phyloP scores from a whole-genome alignment of 2,329 filamentous ascomycete species.

The Colletotrichum sansevieriae region DNA sequence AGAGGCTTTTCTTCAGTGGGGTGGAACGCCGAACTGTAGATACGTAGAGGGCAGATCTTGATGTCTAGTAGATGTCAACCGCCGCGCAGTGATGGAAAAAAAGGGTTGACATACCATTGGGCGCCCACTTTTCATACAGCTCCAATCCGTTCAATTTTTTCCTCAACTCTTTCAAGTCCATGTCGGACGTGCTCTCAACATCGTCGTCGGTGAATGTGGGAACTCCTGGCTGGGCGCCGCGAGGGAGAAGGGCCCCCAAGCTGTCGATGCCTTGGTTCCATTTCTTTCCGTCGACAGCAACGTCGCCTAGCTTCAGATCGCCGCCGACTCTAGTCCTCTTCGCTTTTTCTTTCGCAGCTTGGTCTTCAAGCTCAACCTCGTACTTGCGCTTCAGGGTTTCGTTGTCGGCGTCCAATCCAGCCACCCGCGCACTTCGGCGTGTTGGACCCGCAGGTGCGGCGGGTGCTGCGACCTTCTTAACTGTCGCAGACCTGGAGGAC shows the following conservation, averaged over 20 bases:
- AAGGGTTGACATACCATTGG: constrained; percentile 71
- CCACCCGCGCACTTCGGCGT: constrained; percentile 69
- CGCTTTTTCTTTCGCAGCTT: constrained; percentile 59
- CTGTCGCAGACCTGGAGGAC: constrained; percentile 48
- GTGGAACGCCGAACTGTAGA: constrained; percentile 91
- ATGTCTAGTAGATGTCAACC: constrained; percentile 69
- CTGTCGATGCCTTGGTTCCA: constrained; percentile 78
- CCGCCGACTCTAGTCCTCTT: constrained; percentile 70
- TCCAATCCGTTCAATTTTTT: constrained; percentile 82
- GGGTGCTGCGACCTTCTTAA: constrained; percentile 58
- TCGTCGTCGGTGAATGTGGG: constrained; percentile 90
- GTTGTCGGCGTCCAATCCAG: constrained; percentile 65
- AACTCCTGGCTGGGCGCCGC: constrained; percentile 82
- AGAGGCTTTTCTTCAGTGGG: constrained; percentile 88
- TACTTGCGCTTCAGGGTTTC: constrained; percentile 63
- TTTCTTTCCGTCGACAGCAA: constrained; percentile 83
- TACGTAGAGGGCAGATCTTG: constrained; percentile 88
- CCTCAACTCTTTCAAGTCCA: constrained; percentile 78
- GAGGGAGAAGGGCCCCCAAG: constrained; percentile 69
- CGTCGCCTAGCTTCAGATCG: constrained; percentile 79
- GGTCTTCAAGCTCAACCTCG: constrained; percentile 61
- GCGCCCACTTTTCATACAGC: constrained; percentile 86
- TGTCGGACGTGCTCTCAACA: constrained; percentile 82
- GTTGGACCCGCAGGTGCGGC: constrained; percentile 53
- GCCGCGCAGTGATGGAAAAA: neutral